A percentile compares a stretch with the other conserved stretches of the same genome.
Evolutionary conservation across 495 filamentous ascomycete species (phyloP).

Genomic region (Neurospora sp.): DNA sequence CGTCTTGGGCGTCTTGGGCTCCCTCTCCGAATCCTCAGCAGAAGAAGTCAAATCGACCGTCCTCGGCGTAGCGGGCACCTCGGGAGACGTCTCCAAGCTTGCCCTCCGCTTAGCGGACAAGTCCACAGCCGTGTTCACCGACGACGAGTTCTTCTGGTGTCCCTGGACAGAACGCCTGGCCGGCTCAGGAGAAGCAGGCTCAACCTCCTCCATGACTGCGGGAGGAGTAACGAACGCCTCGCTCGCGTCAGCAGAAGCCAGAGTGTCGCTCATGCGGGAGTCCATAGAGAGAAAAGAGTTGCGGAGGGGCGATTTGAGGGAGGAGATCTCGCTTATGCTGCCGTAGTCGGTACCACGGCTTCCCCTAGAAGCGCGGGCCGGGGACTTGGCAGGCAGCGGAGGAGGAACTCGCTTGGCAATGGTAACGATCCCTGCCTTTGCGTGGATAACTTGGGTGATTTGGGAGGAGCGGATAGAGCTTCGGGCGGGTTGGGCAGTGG

Average conservation of each 20-base stretch:
- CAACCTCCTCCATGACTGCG: conserved; percentile 1
- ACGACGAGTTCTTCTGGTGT: conserved; percentile 23
- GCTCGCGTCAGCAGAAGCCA: conserved; percentile 2
- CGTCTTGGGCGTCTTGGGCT: conserved; percentile 22
- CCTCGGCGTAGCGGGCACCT: conserved; percentile 11
- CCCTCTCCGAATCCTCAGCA: conserved; percentile 19
- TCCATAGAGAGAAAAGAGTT: conserved; percentile 20
- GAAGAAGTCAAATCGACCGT: conserved; percentile 15
- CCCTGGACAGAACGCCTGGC: conserved; percentile 4
- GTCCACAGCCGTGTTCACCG: conserved; percentile 20
- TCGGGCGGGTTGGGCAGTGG: conserved; percentile 35
- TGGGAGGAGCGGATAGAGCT: conserved; percentile 41
- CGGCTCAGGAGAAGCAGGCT: background rate
- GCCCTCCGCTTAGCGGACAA: background rate
- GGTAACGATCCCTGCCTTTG: conserved; percentile 53
- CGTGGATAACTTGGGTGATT: conserved; percentile 32
- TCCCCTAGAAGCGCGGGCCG: conserved; percentile 35
- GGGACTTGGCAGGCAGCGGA: conserved; percentile 52
- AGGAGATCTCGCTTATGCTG: conserved; percentile 16
- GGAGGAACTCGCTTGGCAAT: conserved; percentile 64
- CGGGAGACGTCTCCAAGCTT: background rate
- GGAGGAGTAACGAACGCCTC: conserved; percentile 5
- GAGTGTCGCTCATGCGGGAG: conserved; percentile 4
- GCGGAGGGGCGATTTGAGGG: conserved; percentile 21
- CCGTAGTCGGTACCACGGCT: conserved; percentile 24